Evolutionary conservation across 73 alveolate genomes (phyloP), one percentile per base, ranked within the genome.

Genomic region (Symbiodinium natans): DNA sequence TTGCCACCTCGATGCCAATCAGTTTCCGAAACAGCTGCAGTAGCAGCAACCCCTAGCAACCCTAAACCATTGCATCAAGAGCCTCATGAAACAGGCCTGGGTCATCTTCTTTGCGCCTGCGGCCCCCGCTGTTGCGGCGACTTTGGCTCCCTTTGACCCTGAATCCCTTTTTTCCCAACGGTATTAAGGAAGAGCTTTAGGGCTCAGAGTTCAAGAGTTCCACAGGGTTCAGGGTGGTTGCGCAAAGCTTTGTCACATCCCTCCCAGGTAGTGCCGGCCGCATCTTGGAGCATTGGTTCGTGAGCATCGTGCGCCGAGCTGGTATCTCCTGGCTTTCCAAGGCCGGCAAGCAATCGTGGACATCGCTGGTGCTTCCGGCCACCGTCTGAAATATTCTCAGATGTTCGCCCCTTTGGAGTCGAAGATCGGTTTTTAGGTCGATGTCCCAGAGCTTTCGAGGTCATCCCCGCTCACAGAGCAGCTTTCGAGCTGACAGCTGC

Each of bases 341-440:
- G 97, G 97, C 68, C 23, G 89, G 88, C 29, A 82, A 90, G 88
- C 97, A 90, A 31, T 38, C 85, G 38, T 90, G 97, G 97, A 42
- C 77, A 1, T 36, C 75, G 36, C 83, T 90, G 29, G 52, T 71
- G 42, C 88, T 90, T 42, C 97, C 97, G 27, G 97, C 77, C 48
- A 13, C 33, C 80, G 17, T 0, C 80, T 46, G 59, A 46, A n/a
- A n/a, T n/a, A n/a, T n/a, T n/a, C n/a, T n/a, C n/a, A n/a, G n/a
- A n/a, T n/a, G n/a, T n/a, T n/a, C n/a, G n/a, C n/a, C n/a, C n/a
- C n/a, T n/a, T n/a, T n/a, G n/a, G n/a, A n/a, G n/a, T n/a, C n/a
- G n/a, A n/a, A n/a, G n/a, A n/a, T n/a, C n/a, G n/a, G n/a, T n/a
- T n/a, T n/a, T n/a, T n/a, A n/a, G n/a, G n/a, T n/a, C n/a, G n/a